Conservation (phyloP, 2,329 filamentous ascomycete genomes). For the Neonectria ditissima region DNA sequence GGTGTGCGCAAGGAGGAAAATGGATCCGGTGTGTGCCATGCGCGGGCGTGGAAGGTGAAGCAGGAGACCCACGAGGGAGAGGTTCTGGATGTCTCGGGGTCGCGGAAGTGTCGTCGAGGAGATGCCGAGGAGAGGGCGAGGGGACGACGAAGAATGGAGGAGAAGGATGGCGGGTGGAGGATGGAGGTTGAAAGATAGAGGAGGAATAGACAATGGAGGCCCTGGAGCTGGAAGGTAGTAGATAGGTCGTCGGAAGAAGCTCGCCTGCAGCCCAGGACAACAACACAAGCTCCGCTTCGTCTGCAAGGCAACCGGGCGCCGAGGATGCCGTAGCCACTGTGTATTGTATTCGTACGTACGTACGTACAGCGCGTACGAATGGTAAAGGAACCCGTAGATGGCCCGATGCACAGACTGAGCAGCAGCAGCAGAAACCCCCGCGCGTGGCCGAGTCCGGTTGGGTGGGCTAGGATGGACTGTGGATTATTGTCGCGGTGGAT, state of each 20-base stretch:
- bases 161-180: neutral
- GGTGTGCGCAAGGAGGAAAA: neutral
- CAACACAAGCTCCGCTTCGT: neutral
- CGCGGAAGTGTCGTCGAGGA: neutral
- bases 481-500: conserved; percentile 11
- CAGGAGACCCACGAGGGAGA: neutral
- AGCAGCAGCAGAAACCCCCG: neutral
- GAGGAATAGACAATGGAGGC: neutral
- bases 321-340: neutral
- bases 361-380: neutral
- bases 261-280: neutral
- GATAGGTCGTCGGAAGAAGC: neutral
- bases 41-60: neutral
- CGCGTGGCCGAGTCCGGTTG: conserved; percentile 41
- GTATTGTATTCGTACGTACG: too few relatives aligned
- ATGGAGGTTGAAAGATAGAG: neutral
- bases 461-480: conserved; percentile 15
- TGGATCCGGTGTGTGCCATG: neutral
- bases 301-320: neutral
- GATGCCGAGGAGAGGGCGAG: neutral
- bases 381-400: neutral
- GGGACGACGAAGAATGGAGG: neutral
- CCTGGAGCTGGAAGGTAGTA: neutral
- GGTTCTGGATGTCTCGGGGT: neutral
- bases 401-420: neutral